These are phyloP conservation scores for Colletotrichum sansevieriae DNA, from an alignment of 2,329 filamentous ascomycete species.

Conservation along the genomic window DNA sequence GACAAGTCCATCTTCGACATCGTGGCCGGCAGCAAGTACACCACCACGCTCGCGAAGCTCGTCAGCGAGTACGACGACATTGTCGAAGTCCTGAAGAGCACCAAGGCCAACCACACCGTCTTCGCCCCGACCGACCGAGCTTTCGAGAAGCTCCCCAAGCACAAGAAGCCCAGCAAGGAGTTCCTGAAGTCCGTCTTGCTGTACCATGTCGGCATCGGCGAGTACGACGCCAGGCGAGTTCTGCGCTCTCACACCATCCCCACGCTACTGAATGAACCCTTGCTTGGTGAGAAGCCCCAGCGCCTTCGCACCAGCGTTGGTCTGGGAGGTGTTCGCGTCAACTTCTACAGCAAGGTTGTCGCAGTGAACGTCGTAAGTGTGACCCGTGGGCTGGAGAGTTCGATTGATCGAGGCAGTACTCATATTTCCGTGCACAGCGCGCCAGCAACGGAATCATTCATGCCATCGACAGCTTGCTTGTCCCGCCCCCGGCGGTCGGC, in stretches of 20 bases:
- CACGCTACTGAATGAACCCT: constrained; percentile 70
- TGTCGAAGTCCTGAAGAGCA: constrained; percentile 80
- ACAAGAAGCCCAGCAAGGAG: constrained; percentile 76
- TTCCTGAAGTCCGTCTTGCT: constrained; percentile 75
- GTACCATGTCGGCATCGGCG: constrained; percentile 81
- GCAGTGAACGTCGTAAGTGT: constrained; percentile 75
- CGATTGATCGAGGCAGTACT: background rate
- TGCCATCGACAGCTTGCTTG: constrained; percentile 78
- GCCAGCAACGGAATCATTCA: constrained; percentile 87
- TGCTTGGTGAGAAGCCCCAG: constrained; percentile 76
- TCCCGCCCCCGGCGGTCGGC: constrained; percentile 77
- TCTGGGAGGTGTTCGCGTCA: constrained; percentile 75
- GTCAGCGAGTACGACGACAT: constrained; percentile 80
- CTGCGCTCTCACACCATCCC: constrained; percentile 80
- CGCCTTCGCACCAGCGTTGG: constrained; percentile 77
- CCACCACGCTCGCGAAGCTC: constrained; percentile 81
- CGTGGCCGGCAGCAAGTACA: constrained; percentile 81
- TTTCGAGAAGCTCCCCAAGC: constrained; percentile 72
- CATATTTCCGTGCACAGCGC: constrained; percentile 51
- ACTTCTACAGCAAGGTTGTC: constrained; percentile 81
- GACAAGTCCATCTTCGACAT: constrained; percentile 85
- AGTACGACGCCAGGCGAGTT: constrained; percentile 76
- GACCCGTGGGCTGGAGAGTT: background rate
- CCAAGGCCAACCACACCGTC: constrained; percentile 79
- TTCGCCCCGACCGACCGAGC: constrained; percentile 85